Evolutionary conservation across 768 basidiomycete genomes (phyloP).

Genomic region (Leccinum rimulosum): DNA sequence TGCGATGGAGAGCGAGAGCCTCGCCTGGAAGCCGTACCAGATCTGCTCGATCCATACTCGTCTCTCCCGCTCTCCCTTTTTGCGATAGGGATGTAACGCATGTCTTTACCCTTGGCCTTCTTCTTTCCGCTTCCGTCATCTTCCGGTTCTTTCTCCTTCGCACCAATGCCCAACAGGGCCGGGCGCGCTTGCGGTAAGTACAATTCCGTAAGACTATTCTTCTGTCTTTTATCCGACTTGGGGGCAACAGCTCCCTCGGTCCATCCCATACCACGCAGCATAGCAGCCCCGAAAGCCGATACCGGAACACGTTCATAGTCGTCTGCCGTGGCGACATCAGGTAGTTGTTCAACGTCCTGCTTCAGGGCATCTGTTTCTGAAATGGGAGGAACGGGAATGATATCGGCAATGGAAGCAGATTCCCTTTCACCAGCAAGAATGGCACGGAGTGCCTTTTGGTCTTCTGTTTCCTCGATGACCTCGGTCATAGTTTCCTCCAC

Average conservation of each 20-base stretch:
- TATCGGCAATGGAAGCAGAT: constrained; percentile 46
- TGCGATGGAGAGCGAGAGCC: constrained; percentile 49
- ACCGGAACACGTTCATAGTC: constrained; percentile 93
- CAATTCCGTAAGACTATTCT: constrained; percentile 64
- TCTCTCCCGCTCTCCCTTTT: constrained; percentile 55
- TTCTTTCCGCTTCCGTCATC: constrained; percentile 67
- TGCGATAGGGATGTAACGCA: constrained; percentile 80
- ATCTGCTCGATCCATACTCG: constrained; percentile 30
- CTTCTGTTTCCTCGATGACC: constrained; percentile 61
- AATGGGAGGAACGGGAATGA: constrained; percentile 57
- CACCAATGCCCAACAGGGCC: constrained; percentile 88
- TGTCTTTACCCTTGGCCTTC: constrained; percentile 51
- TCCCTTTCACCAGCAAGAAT: constrained; percentile 56
- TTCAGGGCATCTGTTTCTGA: constrained; percentile 83
- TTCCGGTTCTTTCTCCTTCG: constrained; percentile 76
- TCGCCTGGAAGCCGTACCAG: constrained; percentile 45
- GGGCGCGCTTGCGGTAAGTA: constrained; percentile 83
- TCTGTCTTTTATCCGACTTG: constrained; percentile 47
- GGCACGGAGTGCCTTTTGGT: constrained; percentile 77
- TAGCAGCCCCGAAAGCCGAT: constrained; percentile 88
- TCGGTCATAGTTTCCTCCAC: constrained; percentile 18
- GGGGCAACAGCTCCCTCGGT: constrained; percentile 76
- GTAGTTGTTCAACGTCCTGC: constrained; percentile 80
- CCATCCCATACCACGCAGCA: constrained; percentile 97
- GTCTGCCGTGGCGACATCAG: constrained; percentile 69